Percentiles rank a stretch among this genome's conserved stretches.
These are phyloP conservation scores for Boletus mariae DNA, from an alignment of 1,284 basidiomycete genomes.

Conservation along the genomic window DNA sequence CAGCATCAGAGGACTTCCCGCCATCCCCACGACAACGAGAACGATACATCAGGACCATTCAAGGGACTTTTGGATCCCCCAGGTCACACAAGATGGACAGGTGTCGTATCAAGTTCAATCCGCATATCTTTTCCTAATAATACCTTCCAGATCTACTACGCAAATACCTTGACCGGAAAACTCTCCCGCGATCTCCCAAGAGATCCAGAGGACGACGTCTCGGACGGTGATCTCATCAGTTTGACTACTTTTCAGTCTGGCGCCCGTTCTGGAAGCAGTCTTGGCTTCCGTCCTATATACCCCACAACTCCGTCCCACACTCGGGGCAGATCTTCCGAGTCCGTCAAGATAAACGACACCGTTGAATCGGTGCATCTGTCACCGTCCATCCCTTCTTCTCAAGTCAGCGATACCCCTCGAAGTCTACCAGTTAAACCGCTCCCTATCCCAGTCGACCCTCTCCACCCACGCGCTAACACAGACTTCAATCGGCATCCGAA, in stretches of 20 bases:
- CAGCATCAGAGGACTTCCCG: constrained; percentile 30
- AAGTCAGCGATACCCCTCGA: background rate
- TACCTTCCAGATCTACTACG: constrained; percentile 27
- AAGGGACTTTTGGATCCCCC: constrained; percentile 32
- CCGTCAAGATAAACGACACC: background rate
- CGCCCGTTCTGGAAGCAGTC: constrained; percentile 6
- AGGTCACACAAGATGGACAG: constrained; percentile 31
- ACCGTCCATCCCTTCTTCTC: background rate
- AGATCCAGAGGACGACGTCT: constrained; percentile 21
- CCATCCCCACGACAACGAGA: constrained; percentile 17
- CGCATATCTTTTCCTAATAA: background rate
- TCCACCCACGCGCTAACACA: constrained; percentile 27
- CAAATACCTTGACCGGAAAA: constrained; percentile 30
- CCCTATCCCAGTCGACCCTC: constrained; percentile 1
- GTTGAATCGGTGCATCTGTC: background rate
- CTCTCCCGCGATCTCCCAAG: constrained; percentile 28
- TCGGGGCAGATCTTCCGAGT: background rate
- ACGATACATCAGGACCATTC: constrained; percentile 7
- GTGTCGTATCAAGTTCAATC: constrained; percentile 10
- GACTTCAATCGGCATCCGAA: constrained; percentile 15
- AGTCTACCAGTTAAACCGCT: constrained; percentile 7
- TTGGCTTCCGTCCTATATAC: constrained; percentile 9
- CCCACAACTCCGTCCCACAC: background rate
- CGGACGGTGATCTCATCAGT: constrained; percentile 14
- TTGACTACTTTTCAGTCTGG: constrained; percentile 15